phyloP scores from a whole-genome alignment of 139 green algal species.

The Volvox africanus region DNA sequence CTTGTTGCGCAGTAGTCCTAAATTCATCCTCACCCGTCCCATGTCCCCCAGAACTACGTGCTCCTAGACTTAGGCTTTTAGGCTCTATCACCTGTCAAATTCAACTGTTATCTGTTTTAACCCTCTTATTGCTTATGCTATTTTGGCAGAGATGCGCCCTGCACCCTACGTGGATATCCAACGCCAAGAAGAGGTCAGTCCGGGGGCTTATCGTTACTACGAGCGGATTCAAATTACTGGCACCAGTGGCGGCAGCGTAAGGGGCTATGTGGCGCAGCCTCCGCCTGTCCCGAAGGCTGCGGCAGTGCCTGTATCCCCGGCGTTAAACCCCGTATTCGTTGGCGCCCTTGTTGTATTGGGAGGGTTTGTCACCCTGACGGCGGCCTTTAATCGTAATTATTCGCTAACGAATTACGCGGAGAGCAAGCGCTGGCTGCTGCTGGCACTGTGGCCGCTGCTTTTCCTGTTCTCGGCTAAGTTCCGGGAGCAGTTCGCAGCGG shows the following conservation, averaged over 20 bases:
- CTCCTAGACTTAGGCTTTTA: background rate
- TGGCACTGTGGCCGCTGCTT: constrained; percentile 60
- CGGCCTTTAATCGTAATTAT: constrained; percentile 59
- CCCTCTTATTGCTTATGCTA: background rate
- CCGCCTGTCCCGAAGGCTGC: background rate
- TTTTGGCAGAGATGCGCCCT: background rate
- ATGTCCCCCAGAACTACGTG: background rate
- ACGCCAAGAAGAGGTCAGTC: constrained; percentile 32
- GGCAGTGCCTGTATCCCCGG: background rate
- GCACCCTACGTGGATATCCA: constrained; percentile 42
- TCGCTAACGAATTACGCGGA: constrained; percentile 56
- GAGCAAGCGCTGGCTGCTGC: constrained; percentile 49
- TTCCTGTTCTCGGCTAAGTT: constrained; percentile 46
- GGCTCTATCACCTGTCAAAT: background rate
- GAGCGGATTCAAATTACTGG: constrained; percentile 65
- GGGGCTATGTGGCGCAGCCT: background rate
- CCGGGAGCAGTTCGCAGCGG: constrained; percentile 55
- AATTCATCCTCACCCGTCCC: background rate
- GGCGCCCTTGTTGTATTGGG: constrained; percentile 41
- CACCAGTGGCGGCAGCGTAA: constrained; percentile 5
- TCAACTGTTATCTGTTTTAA: background rate
- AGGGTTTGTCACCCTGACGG: constrained; percentile 50
- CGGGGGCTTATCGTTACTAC: constrained; percentile 58
- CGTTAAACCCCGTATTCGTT: constrained; percentile 24
- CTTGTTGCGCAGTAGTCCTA: background rate